These are phyloP conservation scores for Herpetomonas samuelpessoai DNA, from an alignment of 208 protist genomes.

Conservation along the genomic window DNA sequence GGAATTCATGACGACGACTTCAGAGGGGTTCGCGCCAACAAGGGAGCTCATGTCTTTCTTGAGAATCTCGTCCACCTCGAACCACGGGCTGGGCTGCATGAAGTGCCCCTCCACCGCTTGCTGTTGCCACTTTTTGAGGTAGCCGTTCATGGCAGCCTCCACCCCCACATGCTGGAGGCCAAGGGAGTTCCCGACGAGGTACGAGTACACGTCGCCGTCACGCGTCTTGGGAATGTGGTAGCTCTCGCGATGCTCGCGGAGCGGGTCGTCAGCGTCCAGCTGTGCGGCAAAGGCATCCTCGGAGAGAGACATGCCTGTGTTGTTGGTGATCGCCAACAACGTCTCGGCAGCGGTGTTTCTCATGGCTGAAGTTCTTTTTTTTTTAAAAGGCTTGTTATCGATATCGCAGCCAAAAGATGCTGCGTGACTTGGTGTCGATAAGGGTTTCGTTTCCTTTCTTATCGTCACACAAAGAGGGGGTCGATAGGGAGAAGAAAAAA, in stretches of 20 bases:
- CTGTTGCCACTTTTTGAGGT: conserved; percentile 91
- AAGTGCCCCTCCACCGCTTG: conserved; percentile 79
- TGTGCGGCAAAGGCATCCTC: conserved; percentile 68
- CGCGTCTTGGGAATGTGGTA: conserved; percentile 58
- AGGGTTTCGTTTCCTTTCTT: neutral
- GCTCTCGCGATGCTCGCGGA: conserved; percentile 48
- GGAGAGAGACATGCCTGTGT: conserved; percentile 50
- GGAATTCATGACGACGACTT: conserved; percentile 94
- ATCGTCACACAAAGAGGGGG: conserved; percentile 2
- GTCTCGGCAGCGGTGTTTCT: conserved; percentile 63
- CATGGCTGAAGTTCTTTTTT: conserved; percentile 24
- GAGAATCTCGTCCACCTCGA: conserved; percentile 77
- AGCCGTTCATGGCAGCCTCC: conserved; percentile 43
- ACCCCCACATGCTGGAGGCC: conserved; percentile 87
- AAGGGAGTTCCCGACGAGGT: conserved; percentile 89
- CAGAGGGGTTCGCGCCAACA: conserved; percentile 78
- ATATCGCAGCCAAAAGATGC: too few relatives aligned
- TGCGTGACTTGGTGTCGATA: too few relatives aligned
- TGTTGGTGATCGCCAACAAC: conserved; percentile 42
- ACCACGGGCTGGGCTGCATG: conserved; percentile 79
- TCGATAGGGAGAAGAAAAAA: conserved; percentile 10
- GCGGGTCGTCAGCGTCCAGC: conserved; percentile 64
- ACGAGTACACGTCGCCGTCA: conserved; percentile 46
- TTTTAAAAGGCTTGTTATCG: conserved; percentile 5
- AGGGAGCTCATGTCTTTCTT: conserved; percentile 64